These are phyloP conservation scores for Phytophthora cryptogea DNA, from an alignment of 352 stramenopile genomes.

Conservation along the genomic window DNA sequence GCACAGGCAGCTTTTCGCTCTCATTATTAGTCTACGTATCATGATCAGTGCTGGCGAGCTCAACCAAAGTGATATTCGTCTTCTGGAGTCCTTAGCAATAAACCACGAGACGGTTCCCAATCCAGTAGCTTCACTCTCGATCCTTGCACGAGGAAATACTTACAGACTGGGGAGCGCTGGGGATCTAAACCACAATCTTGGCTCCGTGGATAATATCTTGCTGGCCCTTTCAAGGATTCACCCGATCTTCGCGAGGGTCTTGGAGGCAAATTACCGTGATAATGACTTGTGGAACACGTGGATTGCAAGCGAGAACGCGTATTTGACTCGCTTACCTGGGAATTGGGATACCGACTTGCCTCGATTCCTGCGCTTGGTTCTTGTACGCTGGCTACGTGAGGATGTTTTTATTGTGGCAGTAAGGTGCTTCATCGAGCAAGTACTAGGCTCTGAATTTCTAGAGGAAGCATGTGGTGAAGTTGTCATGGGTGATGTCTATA, in stretches of 20 bases:
- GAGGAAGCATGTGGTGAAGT: slow-evolving; percentile 9
- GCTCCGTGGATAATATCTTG: slow-evolving; percentile 26
- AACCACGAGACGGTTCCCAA: slow-evolving; percentile 1
- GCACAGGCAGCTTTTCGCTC: slow-evolving; percentile 69
- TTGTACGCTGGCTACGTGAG: slow-evolving; percentile 65
- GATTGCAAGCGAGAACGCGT: slow-evolving; percentile 47
- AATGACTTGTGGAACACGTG: slow-evolving; percentile 46
- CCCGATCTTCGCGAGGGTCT: slow-evolving; percentile 31
- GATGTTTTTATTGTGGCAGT: slow-evolving; percentile 49
- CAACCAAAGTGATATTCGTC: slow-evolving; percentile 26
- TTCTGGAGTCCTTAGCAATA: slow-evolving; percentile 38
- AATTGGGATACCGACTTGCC: slow-evolving; percentile 38
- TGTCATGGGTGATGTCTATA: slow-evolving; percentile 54
- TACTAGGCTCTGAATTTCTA: slow-evolving; percentile 37
- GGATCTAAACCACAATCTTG: slow-evolving; percentile 11
- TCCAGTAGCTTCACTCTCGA: neutral
- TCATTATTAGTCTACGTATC: slow-evolving; percentile 59
- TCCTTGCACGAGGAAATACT: neutral
- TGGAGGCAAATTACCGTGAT: slow-evolving; percentile 54
- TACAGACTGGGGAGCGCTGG: neutral
- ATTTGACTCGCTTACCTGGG: slow-evolving; percentile 35
- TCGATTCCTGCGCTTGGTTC: slow-evolving; percentile 54
- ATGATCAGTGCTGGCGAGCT: slow-evolving; percentile 57
- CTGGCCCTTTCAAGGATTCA: slow-evolving; percentile 30
- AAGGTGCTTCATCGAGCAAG: slow-evolving; percentile 44